Conservation (phyloP, 495 filamentous ascomycete species). For the Jackrogersella multiformis region DNA sequence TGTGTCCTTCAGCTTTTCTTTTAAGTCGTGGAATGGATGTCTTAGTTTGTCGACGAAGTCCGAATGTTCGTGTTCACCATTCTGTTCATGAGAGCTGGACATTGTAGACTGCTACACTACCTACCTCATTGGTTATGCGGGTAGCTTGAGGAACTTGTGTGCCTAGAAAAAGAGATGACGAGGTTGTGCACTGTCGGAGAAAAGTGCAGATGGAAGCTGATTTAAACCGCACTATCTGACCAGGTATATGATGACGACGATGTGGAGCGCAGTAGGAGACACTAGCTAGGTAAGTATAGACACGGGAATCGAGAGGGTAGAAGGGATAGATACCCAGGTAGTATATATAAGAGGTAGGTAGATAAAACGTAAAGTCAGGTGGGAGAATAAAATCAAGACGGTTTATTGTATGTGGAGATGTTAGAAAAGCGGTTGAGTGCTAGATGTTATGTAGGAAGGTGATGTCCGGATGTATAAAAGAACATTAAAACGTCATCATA, state of each 20-base stretch:
- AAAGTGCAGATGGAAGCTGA: background rate
- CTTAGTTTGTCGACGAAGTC: conserved; percentile 46
- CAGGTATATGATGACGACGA: background rate
- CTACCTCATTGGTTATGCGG: background rate
- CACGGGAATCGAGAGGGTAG: background rate
- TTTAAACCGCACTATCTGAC: background rate
- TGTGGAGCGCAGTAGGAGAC: background rate
- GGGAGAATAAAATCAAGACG: no score
- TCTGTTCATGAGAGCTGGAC: conserved; percentile 23
- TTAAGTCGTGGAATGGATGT: conserved; percentile 53
- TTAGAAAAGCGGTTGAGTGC: background rate
- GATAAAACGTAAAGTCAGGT: no score
- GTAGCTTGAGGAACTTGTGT: background rate
- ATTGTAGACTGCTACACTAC: background rate
- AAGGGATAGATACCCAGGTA: background rate
- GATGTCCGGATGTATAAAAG: background rate
- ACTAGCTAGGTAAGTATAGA: background rate
- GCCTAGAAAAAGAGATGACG: background rate
- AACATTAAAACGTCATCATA: conserved; percentile 40
- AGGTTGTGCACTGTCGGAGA: background rate
- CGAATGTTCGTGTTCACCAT: conserved; percentile 32
- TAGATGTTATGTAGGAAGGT: background rate
- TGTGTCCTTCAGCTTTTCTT: conserved; percentile 59
- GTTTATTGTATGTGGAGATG: no score
- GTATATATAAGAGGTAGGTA: background rate